Percentiles rank a stretch among this genome's conserved stretches.
Evolutionary conservation across 2,329 filamentous ascomycete genomes (phyloP).

Genomic region (Trichoderma sp.): DNA sequence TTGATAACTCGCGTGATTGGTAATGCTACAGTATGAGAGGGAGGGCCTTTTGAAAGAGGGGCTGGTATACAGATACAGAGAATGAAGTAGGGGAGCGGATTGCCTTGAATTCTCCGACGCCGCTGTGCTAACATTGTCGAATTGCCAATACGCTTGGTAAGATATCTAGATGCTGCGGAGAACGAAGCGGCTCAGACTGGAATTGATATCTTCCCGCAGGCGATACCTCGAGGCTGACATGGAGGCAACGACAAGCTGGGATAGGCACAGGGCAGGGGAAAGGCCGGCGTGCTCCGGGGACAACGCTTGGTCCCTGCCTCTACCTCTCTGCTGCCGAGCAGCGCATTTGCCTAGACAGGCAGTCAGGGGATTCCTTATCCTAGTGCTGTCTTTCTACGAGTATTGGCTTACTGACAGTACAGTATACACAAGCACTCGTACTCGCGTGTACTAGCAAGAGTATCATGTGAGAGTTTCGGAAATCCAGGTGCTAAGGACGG

Average conservation of each 20-base stretch:
- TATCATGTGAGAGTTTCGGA: constrained; percentile 12
- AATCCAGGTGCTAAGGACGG: not conserved
- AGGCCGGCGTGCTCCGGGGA: constrained; percentile 1
- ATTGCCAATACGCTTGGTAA: not conserved
- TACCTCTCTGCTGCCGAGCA: not conserved
- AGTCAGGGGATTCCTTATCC: not conserved
- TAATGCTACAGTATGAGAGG: not conserved
- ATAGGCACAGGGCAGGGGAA: not conserved
- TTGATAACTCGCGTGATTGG: constrained; percentile 12
- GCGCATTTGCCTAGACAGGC: not conserved
- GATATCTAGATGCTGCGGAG: not conserved
- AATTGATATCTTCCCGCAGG: not conserved
- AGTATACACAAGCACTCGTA: not conserved
- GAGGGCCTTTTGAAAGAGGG: constrained; percentile 2
- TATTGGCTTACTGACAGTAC: not conserved
- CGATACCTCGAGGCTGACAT: not conserved
- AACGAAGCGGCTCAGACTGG: not conserved
- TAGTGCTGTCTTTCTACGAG: not conserved
- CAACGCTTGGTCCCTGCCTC: not conserved
- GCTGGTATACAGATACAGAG: not conserved
- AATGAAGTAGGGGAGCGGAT: not conserved
- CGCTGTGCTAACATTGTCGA: not conserved
- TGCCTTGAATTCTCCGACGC: not conserved
- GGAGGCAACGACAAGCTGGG: not conserved
- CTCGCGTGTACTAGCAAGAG: not conserved